These are phyloP conservation scores for Colletotrichum sp. DNA, from an alignment of 2,329 filamentous ascomycete species.

Conservation along the genomic window DNA sequence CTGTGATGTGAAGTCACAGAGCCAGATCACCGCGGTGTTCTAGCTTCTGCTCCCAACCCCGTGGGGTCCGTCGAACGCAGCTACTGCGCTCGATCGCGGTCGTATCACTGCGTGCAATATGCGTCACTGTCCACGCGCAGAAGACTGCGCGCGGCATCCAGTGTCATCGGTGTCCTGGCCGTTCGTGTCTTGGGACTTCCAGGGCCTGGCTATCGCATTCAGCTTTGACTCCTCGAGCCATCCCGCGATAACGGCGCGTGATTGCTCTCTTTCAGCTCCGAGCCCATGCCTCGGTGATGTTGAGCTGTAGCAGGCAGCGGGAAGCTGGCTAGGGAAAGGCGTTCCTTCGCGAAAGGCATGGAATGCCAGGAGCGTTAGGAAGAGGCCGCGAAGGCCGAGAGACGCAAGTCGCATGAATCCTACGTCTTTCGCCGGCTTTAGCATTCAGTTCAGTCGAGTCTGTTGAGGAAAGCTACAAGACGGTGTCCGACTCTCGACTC, in stretches of 20 bases:
- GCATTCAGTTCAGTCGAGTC: neutral
- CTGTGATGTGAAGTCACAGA: neutral
- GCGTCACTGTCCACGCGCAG: neutral
- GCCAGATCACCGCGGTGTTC: too few species aligned
- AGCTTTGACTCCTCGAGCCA: too few species aligned
- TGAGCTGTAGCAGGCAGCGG: neutral
- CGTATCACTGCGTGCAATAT: accelerated
- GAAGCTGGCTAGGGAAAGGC: neutral
- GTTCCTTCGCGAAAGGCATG: neutral
- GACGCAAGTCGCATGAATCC: neutral
- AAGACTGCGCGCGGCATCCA: neutral
- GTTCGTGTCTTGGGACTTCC: neutral
- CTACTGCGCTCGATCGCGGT: neutral
- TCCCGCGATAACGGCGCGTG: neutral
- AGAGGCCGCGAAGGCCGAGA: neutral
- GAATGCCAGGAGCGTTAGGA: neutral
- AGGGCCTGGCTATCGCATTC: neutral
- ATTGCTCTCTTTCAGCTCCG: neutral
- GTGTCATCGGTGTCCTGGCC: accelerated
- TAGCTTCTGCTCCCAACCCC: too few species aligned
- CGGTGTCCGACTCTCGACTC: too few species aligned
- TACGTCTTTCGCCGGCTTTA: neutral
- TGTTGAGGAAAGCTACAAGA: neutral
- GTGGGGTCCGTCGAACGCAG: too few species aligned
- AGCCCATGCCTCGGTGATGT: neutral